Evolutionary conservation across 83 land plant species (phyloP).

Genomic region (Picea engelmannii): DNA sequence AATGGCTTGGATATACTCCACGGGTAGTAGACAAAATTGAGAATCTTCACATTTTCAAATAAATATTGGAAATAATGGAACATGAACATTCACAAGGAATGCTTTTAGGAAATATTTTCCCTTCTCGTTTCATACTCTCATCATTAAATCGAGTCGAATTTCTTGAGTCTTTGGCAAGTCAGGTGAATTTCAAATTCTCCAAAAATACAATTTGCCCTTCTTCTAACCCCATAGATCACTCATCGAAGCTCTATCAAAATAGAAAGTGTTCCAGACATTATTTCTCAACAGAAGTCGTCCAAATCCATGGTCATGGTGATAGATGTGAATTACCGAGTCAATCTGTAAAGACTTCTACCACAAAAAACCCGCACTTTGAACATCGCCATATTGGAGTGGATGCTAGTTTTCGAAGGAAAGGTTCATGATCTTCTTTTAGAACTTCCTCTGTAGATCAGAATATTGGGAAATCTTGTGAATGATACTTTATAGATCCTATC

Average conservation of each 20-base stretch:
- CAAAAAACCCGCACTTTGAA: no score
- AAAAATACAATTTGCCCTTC: slow-evolving; percentile 4
- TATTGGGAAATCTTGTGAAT: not conserved
- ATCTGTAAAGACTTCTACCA: no score
- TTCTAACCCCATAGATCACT: no score
- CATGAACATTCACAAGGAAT: slow-evolving; percentile 61
- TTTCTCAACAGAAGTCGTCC: no score
- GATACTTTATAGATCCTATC: slow-evolving; percentile 11
- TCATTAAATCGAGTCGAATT: no score
- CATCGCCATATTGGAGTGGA: no score
- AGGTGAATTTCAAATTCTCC: no score
- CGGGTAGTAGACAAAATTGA: slow-evolving; percentile 43
- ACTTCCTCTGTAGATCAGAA: not conserved
- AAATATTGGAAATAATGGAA: slow-evolving; percentile 66
- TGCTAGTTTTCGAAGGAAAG: not conserved
- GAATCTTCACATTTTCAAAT: slow-evolving; percentile 59
- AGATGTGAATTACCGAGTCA: not conserved
- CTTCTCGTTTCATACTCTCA: slow-evolving; percentile 54
- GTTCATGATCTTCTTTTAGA: not conserved
- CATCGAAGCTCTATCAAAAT: no score
- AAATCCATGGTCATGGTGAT: no score
- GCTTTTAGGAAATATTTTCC: slow-evolving; percentile 51
- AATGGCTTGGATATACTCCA: slow-evolving; percentile 13
- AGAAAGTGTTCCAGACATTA: no score
- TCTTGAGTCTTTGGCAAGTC: no score